Percentiles rank a stretch among this genome's conserved stretches.
Conservation (phyloP, 2,329 filamentous ascomycete species). For the Byssochlamys sp. region DNA sequence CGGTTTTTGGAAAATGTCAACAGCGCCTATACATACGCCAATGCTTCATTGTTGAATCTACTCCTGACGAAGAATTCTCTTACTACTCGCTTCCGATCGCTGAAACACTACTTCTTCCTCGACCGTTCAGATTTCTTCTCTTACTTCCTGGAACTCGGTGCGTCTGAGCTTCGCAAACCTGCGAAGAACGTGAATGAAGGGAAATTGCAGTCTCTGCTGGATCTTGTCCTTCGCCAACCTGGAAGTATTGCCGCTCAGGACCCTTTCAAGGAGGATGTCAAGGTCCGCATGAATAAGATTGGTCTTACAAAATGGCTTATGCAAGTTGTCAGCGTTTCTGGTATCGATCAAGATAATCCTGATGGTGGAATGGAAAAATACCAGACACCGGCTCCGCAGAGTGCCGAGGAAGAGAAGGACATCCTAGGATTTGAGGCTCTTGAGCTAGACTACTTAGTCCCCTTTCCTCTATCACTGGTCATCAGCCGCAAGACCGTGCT, state of each 20-base stretch:
- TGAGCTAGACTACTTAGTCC: constrained; percentile 86
- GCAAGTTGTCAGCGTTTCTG: constrained; percentile 91
- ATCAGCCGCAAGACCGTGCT: constrained; percentile 95
- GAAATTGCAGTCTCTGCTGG: constrained; percentile 91
- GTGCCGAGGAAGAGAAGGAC: constrained; percentile 65
- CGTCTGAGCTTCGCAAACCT: constrained; percentile 81
- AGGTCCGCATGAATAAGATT: constrained; percentile 92
- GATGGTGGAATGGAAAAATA: constrained; percentile 58
- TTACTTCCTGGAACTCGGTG: constrained; percentile 86
- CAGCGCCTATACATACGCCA: constrained; percentile 86
- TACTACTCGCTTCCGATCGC: constrained; percentile 71
- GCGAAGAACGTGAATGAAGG: constrained; percentile 80
- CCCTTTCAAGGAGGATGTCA: constrained; percentile 96
- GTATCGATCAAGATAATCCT: constrained; percentile 72
- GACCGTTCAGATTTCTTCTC: constrained; percentile 97
- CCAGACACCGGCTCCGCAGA: constrained; percentile 58
- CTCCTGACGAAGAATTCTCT: constrained; percentile 87
- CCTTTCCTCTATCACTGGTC: constrained; percentile 88
- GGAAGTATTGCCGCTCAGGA: constrained; percentile 88
- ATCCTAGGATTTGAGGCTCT: constrained; percentile 85
- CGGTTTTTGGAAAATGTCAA: constrained; percentile 94
- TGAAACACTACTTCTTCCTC: constrained; percentile 99
- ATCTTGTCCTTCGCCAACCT: constrained; percentile 89
- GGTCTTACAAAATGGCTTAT: constrained; percentile 88
- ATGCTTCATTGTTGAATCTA: constrained; percentile 81